phyloP scores from a whole-genome alignment of 768 basidiomycete genomes.

The Hirschioporus abietinus region DNA sequence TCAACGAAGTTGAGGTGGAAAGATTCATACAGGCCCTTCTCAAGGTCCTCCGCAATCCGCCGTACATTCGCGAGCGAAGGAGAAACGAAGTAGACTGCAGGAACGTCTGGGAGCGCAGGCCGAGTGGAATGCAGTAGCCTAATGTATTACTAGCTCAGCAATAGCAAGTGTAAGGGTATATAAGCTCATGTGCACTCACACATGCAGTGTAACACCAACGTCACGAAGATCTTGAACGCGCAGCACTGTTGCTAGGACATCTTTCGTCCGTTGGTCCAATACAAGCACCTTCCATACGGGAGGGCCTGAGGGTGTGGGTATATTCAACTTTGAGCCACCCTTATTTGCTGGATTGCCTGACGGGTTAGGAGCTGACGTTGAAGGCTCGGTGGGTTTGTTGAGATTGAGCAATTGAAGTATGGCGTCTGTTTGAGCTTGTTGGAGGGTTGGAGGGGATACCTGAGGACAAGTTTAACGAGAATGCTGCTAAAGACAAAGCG shows the following conservation, averaged over 20 bases:
- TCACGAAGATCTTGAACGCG: constrained; percentile 96
- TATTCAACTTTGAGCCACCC: constrained; percentile 38
- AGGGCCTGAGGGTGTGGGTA: constrained; percentile 52
- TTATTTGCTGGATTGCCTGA: constrained; percentile 25
- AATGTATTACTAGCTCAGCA: constrained; percentile 1
- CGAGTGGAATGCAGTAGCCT: constrained; percentile 90
- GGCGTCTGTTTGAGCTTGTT: constrained; percentile 83
- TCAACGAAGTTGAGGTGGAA: constrained; percentile 96
- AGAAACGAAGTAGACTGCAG: constrained; percentile 93
- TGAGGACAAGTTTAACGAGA: neutral
- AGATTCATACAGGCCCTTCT: constrained; percentile 84
- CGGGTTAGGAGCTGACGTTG: constrained; percentile 25
- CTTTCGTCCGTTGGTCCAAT: constrained; percentile 92
- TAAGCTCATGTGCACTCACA: constrained; percentile 50
- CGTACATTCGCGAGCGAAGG: constrained; percentile 83
- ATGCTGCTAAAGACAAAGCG: neutral
- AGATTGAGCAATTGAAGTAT: constrained; percentile 84
- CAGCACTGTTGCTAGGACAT: constrained; percentile 90
- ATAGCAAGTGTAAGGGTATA: neutral
- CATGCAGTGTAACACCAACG: constrained; percentile 95
- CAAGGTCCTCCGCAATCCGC: constrained; percentile 90
- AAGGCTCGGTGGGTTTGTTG: constrained; percentile 52
- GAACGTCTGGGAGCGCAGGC: constrained; percentile 90
- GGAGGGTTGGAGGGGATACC: constrained; percentile 54
- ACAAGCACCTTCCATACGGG: constrained; percentile 96